Evolutionary conservation across 495 filamentous ascomycete genomes (phyloP), one percentile per base, ranked within the genome.

Genomic region (Trichoderma erinaceum): DNA sequence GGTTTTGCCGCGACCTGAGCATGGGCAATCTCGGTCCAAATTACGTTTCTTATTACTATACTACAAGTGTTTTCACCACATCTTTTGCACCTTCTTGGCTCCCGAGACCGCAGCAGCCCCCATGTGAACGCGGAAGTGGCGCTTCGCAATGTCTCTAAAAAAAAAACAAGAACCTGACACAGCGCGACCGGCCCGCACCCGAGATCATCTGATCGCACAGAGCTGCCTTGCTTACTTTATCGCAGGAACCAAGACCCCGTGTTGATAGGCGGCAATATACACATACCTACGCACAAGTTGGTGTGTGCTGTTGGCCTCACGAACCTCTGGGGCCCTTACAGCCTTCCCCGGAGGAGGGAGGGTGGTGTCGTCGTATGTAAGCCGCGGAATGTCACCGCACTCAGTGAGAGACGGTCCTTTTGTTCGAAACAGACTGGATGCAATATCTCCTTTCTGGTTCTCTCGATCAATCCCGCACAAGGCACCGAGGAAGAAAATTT

Each of bases 111-210:
- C 50, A 16, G 50, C n/a, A 21, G n/a, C 50, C 50, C 50, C 50
- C 50, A 56, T 56, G 50, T 56, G 50, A 6, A 10, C 50, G 50
- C 50, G 50, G 1, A 61, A 61, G 56, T 61, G 56, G 56, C 56
- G 56, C 56, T 29, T 61, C 56, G 44, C 13, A 11, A 56, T 56
- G 18, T 21, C 50, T n/a, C 50, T 21, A 29, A 61, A 25, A 61
- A 61, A 29, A 61, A 18, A 32, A 61, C 13, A 32, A 29, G 56
- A 10, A 27, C 56, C 56, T 61, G 56, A 61, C 25, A 61, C 56
- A 32, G 56, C 56, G 56, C 56, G 56, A 61, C 56, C 56, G 56
- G 56, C 15, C 56, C 56, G 56, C 56, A 61, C 23, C 25, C 23
- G 23, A 18, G 23, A 61, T 61, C 56, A 61, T 61, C 56, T 61